These are phyloP conservation scores for Talaromyces marneffei DNA, from an alignment of 2,329 filamentous ascomycete genomes.

Conservation along the genomic window DNA sequence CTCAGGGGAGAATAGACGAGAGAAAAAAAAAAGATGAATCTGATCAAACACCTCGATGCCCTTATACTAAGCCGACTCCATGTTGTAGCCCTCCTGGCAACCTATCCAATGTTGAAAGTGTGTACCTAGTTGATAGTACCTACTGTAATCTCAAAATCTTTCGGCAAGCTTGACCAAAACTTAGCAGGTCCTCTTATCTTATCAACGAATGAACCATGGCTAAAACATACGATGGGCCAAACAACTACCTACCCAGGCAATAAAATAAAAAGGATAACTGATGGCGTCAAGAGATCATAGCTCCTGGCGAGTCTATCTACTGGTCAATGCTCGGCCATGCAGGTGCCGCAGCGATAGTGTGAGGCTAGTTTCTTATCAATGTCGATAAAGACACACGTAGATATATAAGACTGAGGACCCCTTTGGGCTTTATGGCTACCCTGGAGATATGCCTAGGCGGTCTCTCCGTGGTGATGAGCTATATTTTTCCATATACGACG, in stretches of 20 bases:
- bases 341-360: neutral
- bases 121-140: neutral
- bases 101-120: too few species aligned
- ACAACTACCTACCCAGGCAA: neutral
- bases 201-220: neutral
- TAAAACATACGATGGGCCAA: neutral
- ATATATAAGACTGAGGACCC: neutral
- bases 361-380: neutral
- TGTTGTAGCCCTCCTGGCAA: neutral
- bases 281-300: neutral
- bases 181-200: neutral
- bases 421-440: neutral
- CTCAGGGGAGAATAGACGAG: neutral
- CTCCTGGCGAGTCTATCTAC: neutral
- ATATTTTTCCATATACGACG: neutral
- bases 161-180: neutral
- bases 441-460: neutral
- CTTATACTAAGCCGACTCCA: neutral
- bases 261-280: neutral
- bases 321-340: neutral
- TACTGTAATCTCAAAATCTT: neutral
- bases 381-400: neutral
- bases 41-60: neutral
- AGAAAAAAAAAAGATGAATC: neutral
- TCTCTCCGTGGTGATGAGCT: neutral